Conservation (phyloP, 148 eudicot species). For the Fagopyrum tataricum region DNA sequence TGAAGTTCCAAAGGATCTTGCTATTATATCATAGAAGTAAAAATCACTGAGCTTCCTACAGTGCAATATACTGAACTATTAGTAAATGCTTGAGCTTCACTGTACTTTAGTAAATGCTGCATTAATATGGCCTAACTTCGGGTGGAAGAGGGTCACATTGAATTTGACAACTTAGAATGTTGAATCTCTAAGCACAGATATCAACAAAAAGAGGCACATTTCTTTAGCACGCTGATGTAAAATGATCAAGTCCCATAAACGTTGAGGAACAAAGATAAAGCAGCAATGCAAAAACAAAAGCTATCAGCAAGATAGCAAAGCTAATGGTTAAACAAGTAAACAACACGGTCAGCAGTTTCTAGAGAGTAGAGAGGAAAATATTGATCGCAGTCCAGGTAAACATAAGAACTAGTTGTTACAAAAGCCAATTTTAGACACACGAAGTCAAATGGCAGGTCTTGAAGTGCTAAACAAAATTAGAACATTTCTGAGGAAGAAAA, state of each 20-base stretch:
- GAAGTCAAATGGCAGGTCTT: neutral
- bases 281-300: neutral
- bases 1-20: neutral
- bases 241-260: neutral
- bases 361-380: neutral
- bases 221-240: constrained; percentile 14
- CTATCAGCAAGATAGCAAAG: neutral
- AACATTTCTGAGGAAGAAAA: neutral
- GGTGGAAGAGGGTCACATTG: neutral
- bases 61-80: too few species aligned
- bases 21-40: neutral
- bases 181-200: neutral
- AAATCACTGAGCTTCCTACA: neutral
- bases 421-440: neutral
- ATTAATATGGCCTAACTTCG: neutral
- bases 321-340: neutral
- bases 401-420: neutral
- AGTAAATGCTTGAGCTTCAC: neutral
- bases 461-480: neutral
- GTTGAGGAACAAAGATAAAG: constrained; percentile 6
- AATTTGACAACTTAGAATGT: neutral
- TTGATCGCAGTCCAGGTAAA: neutral
- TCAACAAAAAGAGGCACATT: constrained; percentile 10
- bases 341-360: neutral
- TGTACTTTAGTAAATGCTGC: neutral